Conservation (phyloP, 163 green algal genomes). For the Chloroidium sp. region DNA sequence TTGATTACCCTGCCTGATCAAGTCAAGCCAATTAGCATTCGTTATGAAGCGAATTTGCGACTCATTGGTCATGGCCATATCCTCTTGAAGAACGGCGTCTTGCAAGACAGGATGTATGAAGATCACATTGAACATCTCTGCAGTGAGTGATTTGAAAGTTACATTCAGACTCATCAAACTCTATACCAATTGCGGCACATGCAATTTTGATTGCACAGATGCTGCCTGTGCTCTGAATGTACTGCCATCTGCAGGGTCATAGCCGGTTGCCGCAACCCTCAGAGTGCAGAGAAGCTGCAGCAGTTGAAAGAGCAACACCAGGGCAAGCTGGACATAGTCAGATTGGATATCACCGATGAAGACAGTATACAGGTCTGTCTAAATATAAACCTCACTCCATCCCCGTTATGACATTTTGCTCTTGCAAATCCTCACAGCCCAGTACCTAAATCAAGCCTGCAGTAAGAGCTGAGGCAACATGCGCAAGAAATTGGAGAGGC, state of each 20-base stretch:
- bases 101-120: too few relatives aligned
- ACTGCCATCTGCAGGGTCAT: conserved; percentile 33
- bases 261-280: conserved; percentile 51
- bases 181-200: not conserved
- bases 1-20: too few relatives aligned
- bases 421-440: not conserved
- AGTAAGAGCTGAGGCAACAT: too few relatives aligned
- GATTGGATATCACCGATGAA: conserved; percentile 44
- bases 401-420: too few relatives aligned
- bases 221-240: not conserved
- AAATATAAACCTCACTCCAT: not conserved
- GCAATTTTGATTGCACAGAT: not conserved
- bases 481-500: too few relatives aligned
- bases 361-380: conserved; percentile 26
- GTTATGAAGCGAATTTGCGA: not conserved
- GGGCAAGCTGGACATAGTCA: conserved; percentile 29
- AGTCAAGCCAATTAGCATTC: not conserved
- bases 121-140: too few relatives aligned
- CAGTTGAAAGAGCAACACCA: conserved; percentile 20
- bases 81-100: not conserved
- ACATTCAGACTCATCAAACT: too few relatives aligned
- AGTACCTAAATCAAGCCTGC: not conserved
- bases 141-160: too few relatives aligned
- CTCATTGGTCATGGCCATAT: not conserved
- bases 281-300: conserved; percentile 22